phyloP scores from a whole-genome alignment of 2,329 filamentous ascomycete species.

The Dactylellina leptospora region DNA sequence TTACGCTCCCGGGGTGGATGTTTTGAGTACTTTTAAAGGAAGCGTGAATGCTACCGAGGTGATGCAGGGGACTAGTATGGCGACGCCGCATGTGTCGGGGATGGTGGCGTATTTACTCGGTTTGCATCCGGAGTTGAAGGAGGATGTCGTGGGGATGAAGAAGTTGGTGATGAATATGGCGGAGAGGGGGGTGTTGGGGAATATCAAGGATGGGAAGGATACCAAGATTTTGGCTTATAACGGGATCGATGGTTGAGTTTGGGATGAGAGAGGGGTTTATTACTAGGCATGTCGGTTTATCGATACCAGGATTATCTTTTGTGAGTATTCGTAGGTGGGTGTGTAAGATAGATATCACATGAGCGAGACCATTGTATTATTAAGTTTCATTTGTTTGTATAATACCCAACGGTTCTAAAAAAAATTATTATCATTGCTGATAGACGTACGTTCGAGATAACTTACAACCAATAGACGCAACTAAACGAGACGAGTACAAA shows the following conservation, averaged over 20 bases:
- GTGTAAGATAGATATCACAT: not conserved
- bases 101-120: constrained; percentile 70
- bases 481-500: no score
- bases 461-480: not conserved
- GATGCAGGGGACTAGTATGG: constrained; percentile 66
- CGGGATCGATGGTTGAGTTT: constrained; percentile 1
- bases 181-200: constrained; percentile 10
- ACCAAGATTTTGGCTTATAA: constrained; percentile 40
- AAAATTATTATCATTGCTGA: not conserved
- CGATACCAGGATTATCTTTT: not conserved
- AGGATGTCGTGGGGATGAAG: constrained; percentile 42
- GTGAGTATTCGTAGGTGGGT: not conserved
- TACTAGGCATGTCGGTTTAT: not conserved
- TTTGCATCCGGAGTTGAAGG: constrained; percentile 15
- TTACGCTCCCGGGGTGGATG: constrained; percentile 67
- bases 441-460: not conserved
- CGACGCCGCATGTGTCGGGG: constrained; percentile 72
- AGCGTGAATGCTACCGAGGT: constrained; percentile 64
- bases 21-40: constrained; percentile 66
- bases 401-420: not conserved
- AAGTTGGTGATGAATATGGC: constrained; percentile 35
- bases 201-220: constrained; percentile 14
- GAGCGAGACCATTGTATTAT: not conserved
- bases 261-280: not conserved
- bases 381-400: constrained; percentile 14